Evolutionary conservation across 306 rosid genomes (phyloP), one percentile per base, ranked within the genome.

Genomic region (Oemleria cerasiformis): DNA sequence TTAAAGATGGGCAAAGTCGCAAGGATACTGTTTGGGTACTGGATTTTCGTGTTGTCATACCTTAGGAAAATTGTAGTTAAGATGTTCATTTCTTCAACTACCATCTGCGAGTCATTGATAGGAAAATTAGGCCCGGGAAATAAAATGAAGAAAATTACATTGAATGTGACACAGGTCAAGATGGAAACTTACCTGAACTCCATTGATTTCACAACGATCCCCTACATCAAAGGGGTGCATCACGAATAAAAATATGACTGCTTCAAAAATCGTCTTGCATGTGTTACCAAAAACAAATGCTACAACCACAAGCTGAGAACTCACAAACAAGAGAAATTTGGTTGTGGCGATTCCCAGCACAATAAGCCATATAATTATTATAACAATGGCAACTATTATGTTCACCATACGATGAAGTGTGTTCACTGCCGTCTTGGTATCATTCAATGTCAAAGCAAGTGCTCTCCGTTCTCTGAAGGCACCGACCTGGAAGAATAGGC

Each of bases 71-170:
- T n/a, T 19, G 97, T 95, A 30, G 96, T 89, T 84, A 95, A 82
- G 81, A 95, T 89, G 83, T 95, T 95, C 99, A 95, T 95, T 70
- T 95, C 99, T 82, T 95, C 99, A 36, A 91, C 99, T 51, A 95
- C 79, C 99, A 95, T 83, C 99, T 95, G 96, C 72, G 76, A 76
- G 75, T 48, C 50, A 43, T 51, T 6, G 66, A 53, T 42, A 40
- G 23, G 68, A 17, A 19, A 76, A 67, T 82, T 75, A 87, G 75
- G 63, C 57, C 8, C 38, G 58, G 44, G 43, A 12, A 15, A 59
- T 9, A 4, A 68, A 43, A 7, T 55, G 43, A 54, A 72, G 23
- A 10, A 43, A 16, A 30, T 9, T 1, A 5, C n/a, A 39, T 43
- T 41, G 0, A 20, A 39, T 19, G 55, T 70, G 64, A 48, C 17